Evolutionary conservation across 352 stramenopile genomes (phyloP), one percentile per base, ranked within the genome.

Genomic region (Globisporangium uncinulatum): DNA sequence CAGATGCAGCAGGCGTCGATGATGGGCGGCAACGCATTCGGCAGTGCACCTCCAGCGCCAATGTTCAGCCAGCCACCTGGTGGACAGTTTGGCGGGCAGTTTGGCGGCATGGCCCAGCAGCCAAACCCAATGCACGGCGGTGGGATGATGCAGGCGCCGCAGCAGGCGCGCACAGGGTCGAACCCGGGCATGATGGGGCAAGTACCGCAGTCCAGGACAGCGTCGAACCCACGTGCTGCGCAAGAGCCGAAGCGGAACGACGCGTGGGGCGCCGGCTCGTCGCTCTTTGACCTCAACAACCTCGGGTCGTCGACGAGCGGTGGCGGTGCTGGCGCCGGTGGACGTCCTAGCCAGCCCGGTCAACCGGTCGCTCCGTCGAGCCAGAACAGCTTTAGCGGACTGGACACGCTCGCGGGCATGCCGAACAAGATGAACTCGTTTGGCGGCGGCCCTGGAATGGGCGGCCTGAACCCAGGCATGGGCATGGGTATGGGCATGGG

Each of bases 321-420:
- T 7, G 57, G 58, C 13, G 57, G 48, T 36, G 44, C 21, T 46
- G 51, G 52, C 11, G 63, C 55, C 29, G 49, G 54, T 13, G 54
- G 61, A 43, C 79, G 70, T 54, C 65, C 68, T 34, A 66, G 67
- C 34, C 66, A 71, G 20, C 63, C 46, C 5, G 62, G 56, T n/a
- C 71, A 62, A 50, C 5, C 42, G 41, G 4, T 7, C 6, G 19
- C 7, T 19, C 42, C 21, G 42, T 29, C 8, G 17, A 68, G 44
- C 29, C 70, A 77, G 48, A 90, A 88, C 69, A 94, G 83, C 65
- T 94, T 94, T 66, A 88, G 72, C 55, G 83, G 83, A 31, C 56
- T 94, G 44, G 83, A 94, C 65, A 92, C 79, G 4, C 74, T 94
- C 32, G 83, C 83, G 9, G 83, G 83, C 7, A 74, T 94, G 73